These are phyloP conservation scores for Candolleomyces eurysporus DNA, from an alignment of 768 basidiomycete species.

Conservation along the genomic window DNA sequence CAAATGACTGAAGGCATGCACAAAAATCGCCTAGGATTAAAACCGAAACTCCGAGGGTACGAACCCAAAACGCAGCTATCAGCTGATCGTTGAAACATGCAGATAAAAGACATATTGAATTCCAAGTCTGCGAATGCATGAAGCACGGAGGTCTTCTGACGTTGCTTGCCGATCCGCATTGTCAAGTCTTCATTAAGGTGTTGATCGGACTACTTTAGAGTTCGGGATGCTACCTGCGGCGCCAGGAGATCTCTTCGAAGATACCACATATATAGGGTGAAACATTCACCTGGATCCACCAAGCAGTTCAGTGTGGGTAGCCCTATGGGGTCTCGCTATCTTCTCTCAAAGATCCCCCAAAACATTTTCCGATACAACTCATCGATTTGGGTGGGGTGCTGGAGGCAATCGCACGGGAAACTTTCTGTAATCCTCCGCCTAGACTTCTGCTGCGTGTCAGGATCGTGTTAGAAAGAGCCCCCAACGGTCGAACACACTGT, in stretches of 20 bases:
- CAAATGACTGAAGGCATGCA: too few relatives aligned
- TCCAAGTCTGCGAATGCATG: not conserved
- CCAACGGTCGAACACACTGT: not conserved
- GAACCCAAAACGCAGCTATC: too few relatives aligned
- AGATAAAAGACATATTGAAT: not conserved
- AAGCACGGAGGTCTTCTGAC: not conserved
- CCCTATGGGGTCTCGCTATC: too few relatives aligned
- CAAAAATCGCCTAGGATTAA: too few relatives aligned
- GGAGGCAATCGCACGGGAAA: too few relatives aligned
- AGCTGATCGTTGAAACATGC: not conserved
- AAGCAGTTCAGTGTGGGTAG: too few relatives aligned
- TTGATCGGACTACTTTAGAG: slow-evolving; percentile 1
- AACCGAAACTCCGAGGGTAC: too few relatives aligned
- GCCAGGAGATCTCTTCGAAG: not conserved
- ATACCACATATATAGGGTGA: not conserved
- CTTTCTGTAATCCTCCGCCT: not conserved
- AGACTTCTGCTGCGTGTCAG: not conserved
- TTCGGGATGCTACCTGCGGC: not conserved
- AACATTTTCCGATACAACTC: too few relatives aligned
- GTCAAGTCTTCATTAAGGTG: not conserved
- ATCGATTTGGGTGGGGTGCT: too few relatives aligned
- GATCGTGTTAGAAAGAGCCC: not conserved
- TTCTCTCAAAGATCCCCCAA: too few relatives aligned
- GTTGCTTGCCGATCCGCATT: not conserved
- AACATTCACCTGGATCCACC: not conserved